Conservation (phyloP, 106 monocot genomes). For the Acorus calamus region DNA sequence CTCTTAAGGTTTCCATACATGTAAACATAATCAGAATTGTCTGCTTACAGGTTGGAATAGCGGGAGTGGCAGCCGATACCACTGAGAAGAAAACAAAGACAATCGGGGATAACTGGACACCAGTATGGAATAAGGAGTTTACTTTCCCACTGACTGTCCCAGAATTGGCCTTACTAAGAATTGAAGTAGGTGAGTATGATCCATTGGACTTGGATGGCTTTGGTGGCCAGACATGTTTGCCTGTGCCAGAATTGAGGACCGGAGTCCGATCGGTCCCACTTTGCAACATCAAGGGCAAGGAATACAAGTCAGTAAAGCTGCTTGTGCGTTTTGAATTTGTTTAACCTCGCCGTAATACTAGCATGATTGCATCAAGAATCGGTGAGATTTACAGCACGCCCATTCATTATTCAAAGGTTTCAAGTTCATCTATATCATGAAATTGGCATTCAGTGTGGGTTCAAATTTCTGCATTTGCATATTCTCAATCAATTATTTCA, state of each 20-base stretch:
- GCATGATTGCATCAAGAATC: too few relatives aligned
- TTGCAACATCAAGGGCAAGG: constrained; percentile 28
- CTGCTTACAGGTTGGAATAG: constrained; percentile 39
- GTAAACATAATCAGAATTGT: background rate
- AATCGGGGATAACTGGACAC: constrained; percentile 38
- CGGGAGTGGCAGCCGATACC: constrained; percentile 32
- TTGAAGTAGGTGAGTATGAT: constrained; percentile 48
- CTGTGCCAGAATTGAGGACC: constrained; percentile 34
- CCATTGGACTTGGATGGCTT: constrained; percentile 52
- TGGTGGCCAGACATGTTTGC: constrained; percentile 44
- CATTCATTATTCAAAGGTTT: too few relatives aligned
- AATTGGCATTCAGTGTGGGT: too few relatives aligned
- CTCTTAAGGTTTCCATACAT: too few relatives aligned
- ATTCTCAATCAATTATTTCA: too few relatives aligned
- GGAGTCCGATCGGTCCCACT: constrained; percentile 42
- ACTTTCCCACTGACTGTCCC: constrained; percentile 33
- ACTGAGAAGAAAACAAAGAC: constrained; percentile 49
- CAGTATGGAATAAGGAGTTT: constrained; percentile 48
- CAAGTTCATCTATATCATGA: too few relatives aligned
- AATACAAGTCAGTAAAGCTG: constrained; percentile 28
- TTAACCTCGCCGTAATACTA: too few relatives aligned
- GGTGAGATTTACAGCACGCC: too few relatives aligned
- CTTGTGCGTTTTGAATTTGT: constrained; percentile 35
- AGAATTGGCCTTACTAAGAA: constrained; percentile 37
- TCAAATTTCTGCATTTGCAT: too few relatives aligned